Conservation (phyloP, 306 rosid species). For the Glycyrrhiza uralensis region DNA sequence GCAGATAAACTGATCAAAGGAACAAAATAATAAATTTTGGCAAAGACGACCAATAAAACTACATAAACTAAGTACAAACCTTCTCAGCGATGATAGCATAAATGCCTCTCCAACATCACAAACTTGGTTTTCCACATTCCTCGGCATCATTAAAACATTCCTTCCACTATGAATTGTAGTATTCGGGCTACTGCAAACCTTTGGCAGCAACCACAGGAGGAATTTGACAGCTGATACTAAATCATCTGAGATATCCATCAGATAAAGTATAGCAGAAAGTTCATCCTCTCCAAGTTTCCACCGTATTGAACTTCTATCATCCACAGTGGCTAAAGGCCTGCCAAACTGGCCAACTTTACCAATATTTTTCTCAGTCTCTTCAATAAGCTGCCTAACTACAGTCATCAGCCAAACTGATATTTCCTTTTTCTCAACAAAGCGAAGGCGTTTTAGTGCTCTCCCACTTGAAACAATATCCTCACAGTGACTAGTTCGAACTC, state of each 20-base stretch:
- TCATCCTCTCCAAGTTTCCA: slow-evolving; percentile 96
- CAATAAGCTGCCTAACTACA: slow-evolving; percentile 59
- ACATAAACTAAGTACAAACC: slow-evolving; percentile 41
- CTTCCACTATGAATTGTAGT: slow-evolving; percentile 73
- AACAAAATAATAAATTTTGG: not conserved
- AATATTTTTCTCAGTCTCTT: slow-evolving; percentile 63
- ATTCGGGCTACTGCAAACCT: slow-evolving; percentile 50
- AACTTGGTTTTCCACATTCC: slow-evolving; percentile 70
- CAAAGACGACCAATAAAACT: not conserved
- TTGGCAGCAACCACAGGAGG: slow-evolving; percentile 86
- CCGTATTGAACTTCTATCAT: slow-evolving; percentile 53
- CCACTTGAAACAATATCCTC: slow-evolving; percentile 68
- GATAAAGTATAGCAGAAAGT: slow-evolving; percentile 69
- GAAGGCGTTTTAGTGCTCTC: slow-evolving; percentile 58
- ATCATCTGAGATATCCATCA: slow-evolving; percentile 76
- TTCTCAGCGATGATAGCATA: slow-evolving; percentile 74
- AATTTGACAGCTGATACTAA: slow-evolving; percentile 76
- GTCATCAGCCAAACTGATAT: slow-evolving; percentile 68
- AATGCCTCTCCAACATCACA: slow-evolving; percentile 86
- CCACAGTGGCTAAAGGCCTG: slow-evolving; percentile 53
- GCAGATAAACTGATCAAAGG: not conserved
- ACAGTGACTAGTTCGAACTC: slow-evolving; percentile 39
- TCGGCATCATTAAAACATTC: slow-evolving; percentile 46
- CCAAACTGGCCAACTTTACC: slow-evolving; percentile 78
- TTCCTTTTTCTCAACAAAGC: slow-evolving; percentile 68